A percentile compares a stretch with the other conserved stretches of the same genome.
These are phyloP conservation scores for Dactylellina parvicollis DNA, from an alignment of 2,329 filamentous ascomycete species.

Conservation along the genomic window DNA sequence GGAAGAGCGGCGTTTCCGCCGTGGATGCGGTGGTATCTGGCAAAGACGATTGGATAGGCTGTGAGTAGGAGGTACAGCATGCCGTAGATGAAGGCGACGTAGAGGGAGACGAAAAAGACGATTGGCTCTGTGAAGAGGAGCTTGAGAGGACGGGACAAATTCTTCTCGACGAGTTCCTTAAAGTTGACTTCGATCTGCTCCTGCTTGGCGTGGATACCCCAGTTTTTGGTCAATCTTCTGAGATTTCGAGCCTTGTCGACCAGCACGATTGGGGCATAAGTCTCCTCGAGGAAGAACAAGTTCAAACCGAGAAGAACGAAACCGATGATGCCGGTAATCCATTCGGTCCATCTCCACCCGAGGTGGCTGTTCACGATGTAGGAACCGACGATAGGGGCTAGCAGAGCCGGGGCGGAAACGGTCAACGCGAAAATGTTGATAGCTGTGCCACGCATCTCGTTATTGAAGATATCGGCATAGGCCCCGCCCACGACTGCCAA, in stretches of 20 bases:
- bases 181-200: constrained; percentile 76
- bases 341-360: constrained; percentile 79
- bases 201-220: constrained; percentile 77
- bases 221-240: constrained; percentile 72
- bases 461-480: constrained; percentile 77
- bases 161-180: constrained; percentile 69
- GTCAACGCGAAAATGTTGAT: constrained; percentile 70
- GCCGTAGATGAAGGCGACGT: constrained; percentile 79
- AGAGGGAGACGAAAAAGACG: constrained; percentile 73
- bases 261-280: constrained; percentile 75
- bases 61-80: constrained; percentile 87
- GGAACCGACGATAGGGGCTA: constrained; percentile 75
- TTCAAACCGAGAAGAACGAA: constrained; percentile 70
- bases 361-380: constrained; percentile 72
- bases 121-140: constrained; percentile 76
- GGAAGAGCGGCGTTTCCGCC: constrained; percentile 69
- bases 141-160: constrained; percentile 72
- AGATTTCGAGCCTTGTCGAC: constrained; percentile 71
- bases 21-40: constrained; percentile 73
- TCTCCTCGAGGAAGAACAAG: constrained; percentile 73
- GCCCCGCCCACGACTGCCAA: constrained; percentile 76
- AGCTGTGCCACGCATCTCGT: constrained; percentile 69
- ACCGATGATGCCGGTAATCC: constrained; percentile 72
- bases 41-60: constrained; percentile 83
- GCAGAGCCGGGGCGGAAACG: constrained; percentile 73